Evolutionary conservation across 179 eudicot species (phyloP), one percentile per base, ranked within the genome.

Genomic region (Pouteria campechiana): DNA sequence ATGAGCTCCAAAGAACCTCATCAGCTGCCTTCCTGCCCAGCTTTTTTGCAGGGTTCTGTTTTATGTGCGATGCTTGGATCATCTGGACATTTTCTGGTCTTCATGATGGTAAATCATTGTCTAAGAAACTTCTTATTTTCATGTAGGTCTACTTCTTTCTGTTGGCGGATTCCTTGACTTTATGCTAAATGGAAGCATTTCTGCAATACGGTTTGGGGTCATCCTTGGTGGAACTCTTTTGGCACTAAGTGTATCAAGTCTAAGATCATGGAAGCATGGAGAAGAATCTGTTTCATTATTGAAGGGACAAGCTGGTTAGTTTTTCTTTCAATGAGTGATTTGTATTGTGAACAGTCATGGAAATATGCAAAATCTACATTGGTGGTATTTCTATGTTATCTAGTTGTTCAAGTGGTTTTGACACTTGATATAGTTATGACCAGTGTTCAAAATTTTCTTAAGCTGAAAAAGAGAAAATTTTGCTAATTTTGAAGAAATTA

Each of bases 281-380:
- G 72, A 73, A 59, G 24, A 63, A 12, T 58, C 65, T 60, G 49
- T 67, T 48, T 32, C 66, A 50, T 58, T 75, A 46, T 70, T 90
- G 74, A 86, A 72, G 57, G 89, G 85, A 43, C 94, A 90, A 58
- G 58, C 94, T 76, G 96, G 98, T 90, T 44, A 52, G 79, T 70
- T 30, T 37, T 17, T 21, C 2, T 5, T 22, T 19, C 29, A 34
- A 2, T 13, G n/a, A 2, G 20, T 10, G 20, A 14, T 11, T n/a
- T 14, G 4, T 6, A 37, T 37, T 37, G 11, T 14, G 6, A 24
- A 16, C 20, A 13, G 7, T 13, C 3, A 17, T 21, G 10, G 1
- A 24, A 37, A 37, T 37, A 4, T 18, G 17, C 6, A 12, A 13
- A 21, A 37, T 8, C 3, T 37, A 6, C 20, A 6, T 6, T 17